These are phyloP conservation scores for Salisapilia sapeloensis DNA, from an alignment of 352 stramenopile species.

Conservation along the genomic window DNA sequence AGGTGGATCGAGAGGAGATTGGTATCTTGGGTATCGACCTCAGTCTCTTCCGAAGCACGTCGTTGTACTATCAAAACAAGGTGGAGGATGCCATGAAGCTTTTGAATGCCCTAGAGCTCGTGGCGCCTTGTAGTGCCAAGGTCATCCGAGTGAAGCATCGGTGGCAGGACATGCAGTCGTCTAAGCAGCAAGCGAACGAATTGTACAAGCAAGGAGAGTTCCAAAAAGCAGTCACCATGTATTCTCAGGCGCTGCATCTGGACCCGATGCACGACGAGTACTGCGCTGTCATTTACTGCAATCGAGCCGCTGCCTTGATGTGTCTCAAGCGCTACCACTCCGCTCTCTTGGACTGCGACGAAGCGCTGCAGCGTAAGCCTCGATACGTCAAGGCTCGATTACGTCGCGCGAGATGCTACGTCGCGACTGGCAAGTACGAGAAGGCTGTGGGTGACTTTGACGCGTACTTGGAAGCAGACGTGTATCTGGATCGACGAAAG, in stretches of 20 bases:
- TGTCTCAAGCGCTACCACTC: constrained; percentile 36
- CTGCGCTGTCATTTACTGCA: constrained; percentile 66
- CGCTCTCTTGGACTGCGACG: constrained; percentile 58
- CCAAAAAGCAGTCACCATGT: constrained; percentile 26
- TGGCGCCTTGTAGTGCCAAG: constrained; percentile 48
- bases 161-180: constrained; percentile 43
- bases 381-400: constrained; percentile 38
- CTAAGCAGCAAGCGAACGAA: constrained; percentile 51
- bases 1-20: constrained; percentile 16
- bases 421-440: constrained; percentile 31
- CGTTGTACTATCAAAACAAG: constrained; percentile 66
- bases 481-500: constrained; percentile 35
- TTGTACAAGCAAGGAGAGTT: constrained; percentile 43
- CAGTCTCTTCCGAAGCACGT: constrained; percentile 22
- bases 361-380: constrained; percentile 39
- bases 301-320: constrained; percentile 69
- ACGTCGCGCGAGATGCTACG: constrained; percentile 49
- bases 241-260: constrained; percentile 43
- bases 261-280: constrained; percentile 55
- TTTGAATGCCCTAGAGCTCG: constrained; percentile 33
- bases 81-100: constrained; percentile 32
- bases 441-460: constrained; percentile 64
- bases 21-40: constrained; percentile 43
- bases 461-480: constrained; percentile 28
- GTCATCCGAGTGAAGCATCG: constrained; percentile 53